Base-by-base conservation (phyloP, 805 yeast species). In the Maudiozyma serrabonitensis region DNA sequence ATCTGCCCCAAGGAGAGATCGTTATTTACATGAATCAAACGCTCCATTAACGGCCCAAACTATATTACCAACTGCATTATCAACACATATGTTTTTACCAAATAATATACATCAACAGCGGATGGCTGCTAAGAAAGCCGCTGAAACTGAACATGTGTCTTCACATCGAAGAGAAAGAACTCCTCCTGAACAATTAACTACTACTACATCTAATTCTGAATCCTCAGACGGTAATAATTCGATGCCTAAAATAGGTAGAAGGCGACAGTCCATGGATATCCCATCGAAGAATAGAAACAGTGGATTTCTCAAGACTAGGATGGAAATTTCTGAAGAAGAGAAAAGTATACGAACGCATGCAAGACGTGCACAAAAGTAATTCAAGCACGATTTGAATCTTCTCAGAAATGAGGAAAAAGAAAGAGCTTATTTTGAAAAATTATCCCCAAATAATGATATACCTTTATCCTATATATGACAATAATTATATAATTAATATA, bases 41-140 rank as follows among this genome's bases (percentile, higher is more conserved):
- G 82, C 82, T 1, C 83, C 83, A n/a, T 74, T 78, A 8, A 75
- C 82, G 1, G 82, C 82, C 0, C 68, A 78, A 1, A 78, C 81
- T 0, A 60, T 79, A 18, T 63, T 79, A 35, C 82, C 83, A n/a
- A 77, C 81, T 4, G 82, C 83, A 0, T 61, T 79, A 35, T 70
- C 81, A 5, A 79, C 83, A 1, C 83, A 79, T 58, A 78, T 79
- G 81, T 78, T 79, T 58, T 56, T 77, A 40, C 82, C 82, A 4
- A 78, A 79, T 50, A 60, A 61, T 50, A 55, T 63, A 12, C 59
- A 56, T 44, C 66, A 60, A 51, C 67, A 60, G 42, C 50, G 63
- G 25, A 48, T 55, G 46, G 64, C 64, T 2, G 55, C 60, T 16
- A 23, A 19, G 42, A 19, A 39, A 19, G 52, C 47, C 46, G 8